A percentile compares a stretch with the other conserved stretches of the same genome.
Conservation (phyloP, 345 rosid species). For the Fremontodendron californicum region DNA sequence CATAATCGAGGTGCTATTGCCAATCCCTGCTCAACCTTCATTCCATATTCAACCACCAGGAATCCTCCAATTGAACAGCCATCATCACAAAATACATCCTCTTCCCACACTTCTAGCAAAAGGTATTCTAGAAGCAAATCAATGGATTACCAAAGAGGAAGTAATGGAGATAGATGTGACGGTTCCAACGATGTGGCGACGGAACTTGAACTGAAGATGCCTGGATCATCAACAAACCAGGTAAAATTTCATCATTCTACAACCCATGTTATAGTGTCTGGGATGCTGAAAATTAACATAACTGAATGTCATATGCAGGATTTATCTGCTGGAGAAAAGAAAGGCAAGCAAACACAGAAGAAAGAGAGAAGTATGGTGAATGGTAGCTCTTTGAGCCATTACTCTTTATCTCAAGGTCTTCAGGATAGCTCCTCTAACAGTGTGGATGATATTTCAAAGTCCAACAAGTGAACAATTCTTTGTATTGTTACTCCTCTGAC, state of each 20-base stretch:
- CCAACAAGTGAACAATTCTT: neutral
- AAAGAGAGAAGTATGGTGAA: constrained; percentile 31
- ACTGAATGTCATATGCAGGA: constrained; percentile 43
- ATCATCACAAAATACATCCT: constrained; percentile 34
- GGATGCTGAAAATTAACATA: neutral
- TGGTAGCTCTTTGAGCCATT: constrained; percentile 35
- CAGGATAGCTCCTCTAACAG: constrained; percentile 45
- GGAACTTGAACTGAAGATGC: constrained; percentile 68
- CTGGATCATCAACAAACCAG: constrained; percentile 54
- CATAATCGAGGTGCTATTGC: constrained; percentile 36
- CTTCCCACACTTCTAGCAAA: constrained; percentile 44
- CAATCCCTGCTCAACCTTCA: constrained; percentile 48
- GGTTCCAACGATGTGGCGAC: constrained; percentile 51
- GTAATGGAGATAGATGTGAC: constrained; percentile 23
- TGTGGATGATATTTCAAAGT: constrained; percentile 11
- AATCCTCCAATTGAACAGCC: constrained; percentile 37
- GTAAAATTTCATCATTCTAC: constrained; percentile 24
- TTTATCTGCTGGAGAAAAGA: constrained; percentile 37
- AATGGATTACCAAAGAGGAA: constrained; percentile 26
- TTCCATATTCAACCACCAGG: constrained; percentile 40
- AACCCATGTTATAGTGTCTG: neutral
- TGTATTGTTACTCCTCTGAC: too few species aligned
- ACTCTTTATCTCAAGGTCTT: constrained; percentile 45
- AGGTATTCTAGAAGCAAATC: constrained; percentile 43
- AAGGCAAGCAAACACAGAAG: constrained; percentile 31